These are phyloP conservation scores for Omphalotus guepiniiformis DNA, from an alignment of 768 basidiomycete species.

Conservation along the genomic window DNA sequence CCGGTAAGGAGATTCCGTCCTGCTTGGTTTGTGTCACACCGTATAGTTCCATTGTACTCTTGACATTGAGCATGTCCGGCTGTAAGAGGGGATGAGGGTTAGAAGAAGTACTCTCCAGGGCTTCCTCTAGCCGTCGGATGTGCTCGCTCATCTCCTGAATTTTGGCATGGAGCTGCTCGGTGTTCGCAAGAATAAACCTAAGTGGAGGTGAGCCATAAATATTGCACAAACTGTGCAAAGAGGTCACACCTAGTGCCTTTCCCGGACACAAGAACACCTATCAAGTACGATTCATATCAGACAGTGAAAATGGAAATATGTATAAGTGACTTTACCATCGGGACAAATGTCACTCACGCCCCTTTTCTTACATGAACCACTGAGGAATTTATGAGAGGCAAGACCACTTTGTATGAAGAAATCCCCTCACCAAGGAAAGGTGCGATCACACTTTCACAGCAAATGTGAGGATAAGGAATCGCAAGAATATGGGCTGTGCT, in stretches of 20 bases:
- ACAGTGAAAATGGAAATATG: neutral
- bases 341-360: slow-evolving; percentile 67
- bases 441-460: slow-evolving; percentile 42
- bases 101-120: slow-evolving; percentile 33
- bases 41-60: slow-evolving; percentile 52
- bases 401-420: slow-evolving; percentile 27
- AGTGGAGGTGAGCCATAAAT: slow-evolving; percentile 1
- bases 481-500: slow-evolving; percentile 7
- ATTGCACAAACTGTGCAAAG: slow-evolving; percentile 9
- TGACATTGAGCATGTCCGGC: slow-evolving; percentile 46
- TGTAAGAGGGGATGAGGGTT: slow-evolving; percentile 56
- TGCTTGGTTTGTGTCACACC: slow-evolving; percentile 25
- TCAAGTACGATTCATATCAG: slow-evolving; percentile 4
- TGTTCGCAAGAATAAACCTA: slow-evolving; percentile 61
- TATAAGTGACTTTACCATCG: slow-evolving; percentile 37
- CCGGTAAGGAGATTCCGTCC: neutral
- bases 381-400: slow-evolving; percentile 2
- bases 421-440: slow-evolving; percentile 42
- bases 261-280: slow-evolving; percentile 61
- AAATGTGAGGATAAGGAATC: slow-evolving; percentile 7
- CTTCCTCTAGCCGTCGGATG: slow-evolving; percentile 59
- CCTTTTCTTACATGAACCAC: slow-evolving; percentile 40
- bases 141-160: slow-evolving; percentile 66
- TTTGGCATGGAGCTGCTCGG: slow-evolving; percentile 60
- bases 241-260: slow-evolving; percentile 48